Evolutionary conservation across 2,329 filamentous ascomycete species (phyloP).

Genomic region (Alternaria sp.): DNA sequence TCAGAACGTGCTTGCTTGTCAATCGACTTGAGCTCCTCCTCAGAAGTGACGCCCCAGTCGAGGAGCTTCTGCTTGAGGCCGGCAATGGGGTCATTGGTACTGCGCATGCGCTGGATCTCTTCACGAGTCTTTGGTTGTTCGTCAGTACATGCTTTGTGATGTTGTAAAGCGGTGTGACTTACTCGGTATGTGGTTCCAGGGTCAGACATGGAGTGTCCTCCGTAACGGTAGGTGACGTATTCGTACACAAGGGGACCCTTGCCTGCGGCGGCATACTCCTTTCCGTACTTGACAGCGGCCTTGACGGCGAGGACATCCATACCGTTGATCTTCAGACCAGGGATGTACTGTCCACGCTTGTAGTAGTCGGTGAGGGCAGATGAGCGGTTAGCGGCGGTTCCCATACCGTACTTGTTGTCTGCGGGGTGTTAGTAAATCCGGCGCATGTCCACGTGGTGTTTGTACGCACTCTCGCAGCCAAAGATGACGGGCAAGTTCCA

Average conservation of each 20-base stretch:
- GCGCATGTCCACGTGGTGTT: not conserved
- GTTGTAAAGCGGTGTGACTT: slow-evolving; percentile 17
- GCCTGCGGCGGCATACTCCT: slow-evolving; percentile 80
- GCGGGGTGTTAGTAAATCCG: slow-evolving; percentile 22
- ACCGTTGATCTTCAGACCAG: slow-evolving; percentile 98
- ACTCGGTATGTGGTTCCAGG: slow-evolving; percentile 95
- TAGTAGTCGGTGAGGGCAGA: slow-evolving; percentile 99
- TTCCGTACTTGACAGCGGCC: slow-evolving; percentile 92
- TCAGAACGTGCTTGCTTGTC: slow-evolving; percentile 90
- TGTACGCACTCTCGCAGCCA: slow-evolving; percentile 89
- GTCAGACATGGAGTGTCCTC: slow-evolving; percentile 99
- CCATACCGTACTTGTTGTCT: slow-evolving; percentile 99
- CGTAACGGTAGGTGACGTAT: slow-evolving; percentile 99
- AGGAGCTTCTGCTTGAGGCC: slow-evolving; percentile 98
- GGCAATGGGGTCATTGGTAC: slow-evolving; percentile 96
- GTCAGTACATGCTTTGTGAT: slow-evolving; percentile 7
- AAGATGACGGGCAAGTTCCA: slow-evolving; percentile 97
- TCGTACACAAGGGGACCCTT: slow-evolving; percentile 96
- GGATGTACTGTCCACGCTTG: slow-evolving; percentile 99
- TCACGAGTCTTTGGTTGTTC: slow-evolving; percentile 72
- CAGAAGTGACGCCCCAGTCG: slow-evolving; percentile 88
- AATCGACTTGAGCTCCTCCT: slow-evolving; percentile 94
- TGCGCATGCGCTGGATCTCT: slow-evolving; percentile 99
- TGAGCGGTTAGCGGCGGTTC: slow-evolving; percentile 91
- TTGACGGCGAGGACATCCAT: slow-evolving; percentile 99